phyloP scores from a whole-genome alignment of 2,329 filamentous ascomycete species.

The Rhynchosporium agropyri region DNA sequence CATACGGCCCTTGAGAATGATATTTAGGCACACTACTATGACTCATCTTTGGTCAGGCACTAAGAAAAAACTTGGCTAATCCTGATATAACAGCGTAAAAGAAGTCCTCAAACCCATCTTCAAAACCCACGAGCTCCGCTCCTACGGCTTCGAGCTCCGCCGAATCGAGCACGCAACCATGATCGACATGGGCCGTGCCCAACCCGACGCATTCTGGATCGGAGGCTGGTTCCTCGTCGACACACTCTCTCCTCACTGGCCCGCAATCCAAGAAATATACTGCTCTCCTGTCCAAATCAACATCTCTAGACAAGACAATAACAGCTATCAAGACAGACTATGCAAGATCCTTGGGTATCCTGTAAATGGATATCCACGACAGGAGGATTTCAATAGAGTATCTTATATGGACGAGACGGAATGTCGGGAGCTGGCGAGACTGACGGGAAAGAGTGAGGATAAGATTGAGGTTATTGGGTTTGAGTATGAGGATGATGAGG shows the following conservation, averaged over 20 bases:
- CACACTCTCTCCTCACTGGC: conserved; percentile 11
- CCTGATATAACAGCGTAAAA: not conserved
- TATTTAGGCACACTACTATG: too few relatives aligned
- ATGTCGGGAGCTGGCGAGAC: not conserved
- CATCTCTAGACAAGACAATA: not conserved
- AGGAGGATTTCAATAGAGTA: not conserved
- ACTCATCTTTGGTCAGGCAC: not conserved
- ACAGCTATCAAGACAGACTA: conserved; percentile 2
- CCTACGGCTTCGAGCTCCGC: conserved; percentile 18
- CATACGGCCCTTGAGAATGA: too few relatives aligned
- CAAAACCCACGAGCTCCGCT: conserved; percentile 15
- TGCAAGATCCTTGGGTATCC: conserved; percentile 18
- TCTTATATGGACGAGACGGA: conserved; percentile 17
- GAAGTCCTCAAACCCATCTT: conserved; percentile 17
- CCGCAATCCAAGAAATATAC: conserved; percentile 11
- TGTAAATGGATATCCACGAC: not conserved
- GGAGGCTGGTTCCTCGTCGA: conserved; percentile 19
- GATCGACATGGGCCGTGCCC: conserved; percentile 1
- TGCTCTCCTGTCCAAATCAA: not conserved
- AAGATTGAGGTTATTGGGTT: conserved; percentile 10
- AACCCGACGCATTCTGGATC: conserved; percentile 8
- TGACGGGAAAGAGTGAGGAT: conserved; percentile 1
- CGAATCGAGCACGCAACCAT: conserved; percentile 16
- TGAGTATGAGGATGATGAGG: conserved; percentile 16
- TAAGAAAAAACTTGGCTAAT: not conserved